Base-by-base conservation (phyloP, 441 rosid species). In the Mallotus repandus region DNA sequence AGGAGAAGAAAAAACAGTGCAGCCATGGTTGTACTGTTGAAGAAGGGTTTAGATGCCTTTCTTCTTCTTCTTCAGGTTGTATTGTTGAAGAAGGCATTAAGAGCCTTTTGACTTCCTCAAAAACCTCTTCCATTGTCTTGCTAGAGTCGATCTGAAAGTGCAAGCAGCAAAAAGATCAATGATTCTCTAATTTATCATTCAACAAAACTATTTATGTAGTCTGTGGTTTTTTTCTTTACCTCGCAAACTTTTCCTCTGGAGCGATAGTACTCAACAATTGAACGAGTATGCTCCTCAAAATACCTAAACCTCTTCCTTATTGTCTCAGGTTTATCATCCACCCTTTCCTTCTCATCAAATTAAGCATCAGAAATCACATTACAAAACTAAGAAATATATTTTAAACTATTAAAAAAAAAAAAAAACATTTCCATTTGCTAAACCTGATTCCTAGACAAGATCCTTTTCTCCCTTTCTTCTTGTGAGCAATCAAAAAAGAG, bases 381-480 rank as follows among this genome's bases (percentile, higher is more conserved):
- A 5, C 18, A 14, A 43, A 13, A 59, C 5, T 4, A 29, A 11
- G 35, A 52, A 4, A 12, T 32, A 9, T 3, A 11, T 35, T 10
- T 4, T 13, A 43, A 19, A 10, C 4, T 13, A 11, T 1, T 1
- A 0, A 9, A 22, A 3, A 13, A 3, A 13, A 13, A 6, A 38
- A 38, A 38, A 38, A 38, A 1, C 38, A 35, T 35, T 38, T 38
- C 41, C 7, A 38, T 38, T 0, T 0, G 70, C 35, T 74, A 25
- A 75, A 89, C 97, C 87, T 92, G 88, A 66, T 89, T 86, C 70
- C 95, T 86, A 67, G 74, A 49, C 71, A 92, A 74, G 35, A 88
- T 76, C 11, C 95, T 90, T 79, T 46, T 84, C 78, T 89, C 88
- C 82, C 88, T 77, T 71, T 87, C 93, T 76, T 89, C 88, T 71